A percentile compares a stretch with the other conserved stretches of the same genome.
phyloP scores from a whole-genome alignment of 352 stramenopile species.

The Globisporangium solare region DNA sequence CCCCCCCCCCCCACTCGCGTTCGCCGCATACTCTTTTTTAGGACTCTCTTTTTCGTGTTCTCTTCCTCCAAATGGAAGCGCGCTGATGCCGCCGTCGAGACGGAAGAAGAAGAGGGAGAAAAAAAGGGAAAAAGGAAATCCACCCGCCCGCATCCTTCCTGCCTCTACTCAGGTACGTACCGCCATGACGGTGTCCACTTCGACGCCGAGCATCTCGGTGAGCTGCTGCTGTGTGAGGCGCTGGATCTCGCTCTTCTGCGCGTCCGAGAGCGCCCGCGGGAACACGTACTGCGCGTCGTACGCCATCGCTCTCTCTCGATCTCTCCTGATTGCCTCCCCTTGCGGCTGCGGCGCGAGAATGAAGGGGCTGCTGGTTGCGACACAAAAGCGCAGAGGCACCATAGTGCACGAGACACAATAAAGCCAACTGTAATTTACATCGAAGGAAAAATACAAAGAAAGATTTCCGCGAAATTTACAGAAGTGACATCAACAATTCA shows the following conservation, averaged over 20 bases:
- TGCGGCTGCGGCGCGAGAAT: conserved; percentile 6
- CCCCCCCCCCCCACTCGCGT: too few relatives aligned
- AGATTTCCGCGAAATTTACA: too few relatives aligned
- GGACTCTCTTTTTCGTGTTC: too few relatives aligned
- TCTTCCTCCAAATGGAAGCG: conserved; percentile 1
- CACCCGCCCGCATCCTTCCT: background rate
- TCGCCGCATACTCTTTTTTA: too few relatives aligned
- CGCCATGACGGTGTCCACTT: conserved; percentile 84
- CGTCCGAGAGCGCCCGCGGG: conserved; percentile 43
- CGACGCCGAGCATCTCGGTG: conserved; percentile 73
- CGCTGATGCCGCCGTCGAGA: background rate
- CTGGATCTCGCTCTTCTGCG: conserved; percentile 58
- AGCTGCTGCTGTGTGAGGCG: conserved; percentile 45
- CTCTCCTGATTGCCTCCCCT: conserved; percentile 1
- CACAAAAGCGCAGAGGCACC: background rate
- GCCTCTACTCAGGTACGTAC: conserved; percentile 31
- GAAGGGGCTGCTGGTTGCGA: too few relatives aligned
- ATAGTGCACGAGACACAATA: conserved; percentile 4
- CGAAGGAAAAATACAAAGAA: too few relatives aligned
- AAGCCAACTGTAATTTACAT: background rate
- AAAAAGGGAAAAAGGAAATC: conserved; percentile 1
- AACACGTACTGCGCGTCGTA: conserved; percentile 56
- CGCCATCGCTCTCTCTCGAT: conserved; percentile 15
- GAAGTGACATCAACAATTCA: too few relatives aligned
- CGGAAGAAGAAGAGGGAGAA: background rate